These are phyloP conservation scores for Diutina sp. DNA, from an alignment of 1,139 yeast genomes.

Conservation along the genomic window DNA sequence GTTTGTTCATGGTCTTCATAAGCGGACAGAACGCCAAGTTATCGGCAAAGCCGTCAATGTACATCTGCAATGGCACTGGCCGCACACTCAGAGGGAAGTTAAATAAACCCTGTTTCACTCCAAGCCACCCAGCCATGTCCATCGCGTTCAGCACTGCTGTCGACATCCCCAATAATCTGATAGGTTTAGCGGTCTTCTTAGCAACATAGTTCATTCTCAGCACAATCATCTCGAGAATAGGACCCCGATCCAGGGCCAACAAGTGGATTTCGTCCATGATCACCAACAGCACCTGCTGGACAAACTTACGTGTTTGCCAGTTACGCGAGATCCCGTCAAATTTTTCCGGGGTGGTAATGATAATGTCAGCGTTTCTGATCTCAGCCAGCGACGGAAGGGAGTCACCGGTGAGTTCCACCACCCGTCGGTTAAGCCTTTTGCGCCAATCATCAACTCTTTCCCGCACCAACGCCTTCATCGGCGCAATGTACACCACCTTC, in stretches of 20 bases:
- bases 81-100: conserved; percentile 94
- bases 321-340: conserved; percentile 98
- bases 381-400: conserved; percentile 82
- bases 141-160: conserved; percentile 97
- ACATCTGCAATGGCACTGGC: conserved; percentile 96
- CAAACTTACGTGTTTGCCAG: conserved; percentile 93
- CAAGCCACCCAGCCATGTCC: conserved; percentile 97
- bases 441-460: conserved; percentile 97
- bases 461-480: conserved; percentile 96
- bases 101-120: conserved; percentile 78
- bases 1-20: conserved; percentile 97
- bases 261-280: conserved; percentile 98
- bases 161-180: conserved; percentile 83
- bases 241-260: conserved; percentile 96
- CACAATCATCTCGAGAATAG: conserved; percentile 95
- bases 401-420: conserved; percentile 95
- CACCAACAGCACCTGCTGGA: conserved; percentile 79
- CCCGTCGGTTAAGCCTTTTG: conserved; percentile 48
- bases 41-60: conserved; percentile 94
- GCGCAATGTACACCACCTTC: conserved; percentile 90
- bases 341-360: conserved; percentile 95
- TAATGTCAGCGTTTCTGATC: conserved; percentile 81
- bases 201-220: conserved; percentile 94
- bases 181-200: conserved; percentile 59
- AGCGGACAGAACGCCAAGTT: conserved; percentile 88